A percentile compares a stretch with the other conserved stretches of the same genome.
Conservation (phyloP, 2,329 filamentous ascomycete species). For the Trichoderma hamatum region DNA sequence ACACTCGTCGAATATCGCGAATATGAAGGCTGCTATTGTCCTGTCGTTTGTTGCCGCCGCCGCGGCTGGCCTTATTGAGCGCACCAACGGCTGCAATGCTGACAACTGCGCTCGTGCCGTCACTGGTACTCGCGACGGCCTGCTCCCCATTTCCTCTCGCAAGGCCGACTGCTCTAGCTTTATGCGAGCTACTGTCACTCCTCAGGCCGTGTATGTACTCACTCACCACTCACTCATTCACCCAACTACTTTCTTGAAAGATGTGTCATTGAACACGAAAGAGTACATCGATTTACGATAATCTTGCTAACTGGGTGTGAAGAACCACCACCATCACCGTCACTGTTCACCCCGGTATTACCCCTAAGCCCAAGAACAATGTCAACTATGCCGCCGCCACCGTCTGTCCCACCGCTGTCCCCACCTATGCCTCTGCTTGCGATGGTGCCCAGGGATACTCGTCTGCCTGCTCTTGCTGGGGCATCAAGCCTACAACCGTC, state of each 20-base stretch:
- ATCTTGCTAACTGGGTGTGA: neutral
- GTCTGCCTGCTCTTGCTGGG: constrained; percentile 51
- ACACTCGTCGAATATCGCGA: constrained; percentile 30
- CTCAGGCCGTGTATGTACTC: constrained; percentile 43
- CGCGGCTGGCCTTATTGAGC: constrained; percentile 43
- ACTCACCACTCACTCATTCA: neutral
- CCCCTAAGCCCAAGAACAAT: constrained; percentile 36
- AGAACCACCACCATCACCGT: constrained; percentile 45
- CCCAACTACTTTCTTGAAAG: too few species aligned
- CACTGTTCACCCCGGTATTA: constrained; percentile 40
- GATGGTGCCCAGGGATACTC: constrained; percentile 40
- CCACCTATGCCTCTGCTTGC: constrained; percentile 48
- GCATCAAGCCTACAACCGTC: constrained; percentile 44
- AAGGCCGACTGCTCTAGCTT: constrained; percentile 48
- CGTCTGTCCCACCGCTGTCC: constrained; percentile 39
- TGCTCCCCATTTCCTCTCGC: constrained; percentile 41
- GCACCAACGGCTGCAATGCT: constrained; percentile 40
- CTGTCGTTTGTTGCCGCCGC: constrained; percentile 44
- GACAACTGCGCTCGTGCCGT: constrained; percentile 54
- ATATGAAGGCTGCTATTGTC: constrained; percentile 47
- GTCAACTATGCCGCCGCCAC: constrained; percentile 39
- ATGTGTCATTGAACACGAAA: neutral
- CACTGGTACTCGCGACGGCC: constrained; percentile 47
- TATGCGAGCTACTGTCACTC: constrained; percentile 45
- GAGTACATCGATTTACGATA: neutral